Conservation (phyloP, 1,139 yeast species). For the Blastobotrys capitulatus region DNA sequence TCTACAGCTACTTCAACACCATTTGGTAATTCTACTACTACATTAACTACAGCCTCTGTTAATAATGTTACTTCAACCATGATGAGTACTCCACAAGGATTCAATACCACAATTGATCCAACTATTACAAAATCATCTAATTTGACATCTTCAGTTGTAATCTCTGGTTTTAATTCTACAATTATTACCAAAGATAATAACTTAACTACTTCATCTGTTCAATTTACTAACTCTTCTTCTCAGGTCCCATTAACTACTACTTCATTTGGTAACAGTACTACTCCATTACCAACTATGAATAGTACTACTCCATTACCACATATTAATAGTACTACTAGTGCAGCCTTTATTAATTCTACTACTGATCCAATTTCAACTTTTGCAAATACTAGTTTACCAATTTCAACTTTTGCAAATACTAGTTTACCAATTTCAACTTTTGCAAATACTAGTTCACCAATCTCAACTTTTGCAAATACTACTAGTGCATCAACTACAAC, state of each 20-base stretch:
- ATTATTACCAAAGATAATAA: background rate
- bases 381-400: background rate
- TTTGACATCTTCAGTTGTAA: no score
- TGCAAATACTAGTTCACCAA: background rate
- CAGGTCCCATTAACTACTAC: background rate
- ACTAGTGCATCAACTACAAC: background rate
- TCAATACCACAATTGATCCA: background rate
- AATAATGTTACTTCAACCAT: background rate
- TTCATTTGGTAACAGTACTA: background rate
- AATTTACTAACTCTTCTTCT: background rate
- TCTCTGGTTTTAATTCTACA: background rate
- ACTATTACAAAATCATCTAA: background rate
- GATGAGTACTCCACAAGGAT: background rate
- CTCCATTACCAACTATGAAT: no score
- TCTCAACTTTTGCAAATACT: background rate
- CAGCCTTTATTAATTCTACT: background rate
- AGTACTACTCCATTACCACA: background rate
- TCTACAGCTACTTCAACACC: background rate
- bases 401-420: background rate
- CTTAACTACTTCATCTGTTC: background rate
- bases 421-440: background rate
- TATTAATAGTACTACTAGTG: background rate
- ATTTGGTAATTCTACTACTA: background rate
- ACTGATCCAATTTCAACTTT: background rate
- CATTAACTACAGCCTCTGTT: background rate